Evolutionary conservation across 257 asterid species (phyloP).

Genomic region (Thymus quinquecostatus): DNA sequence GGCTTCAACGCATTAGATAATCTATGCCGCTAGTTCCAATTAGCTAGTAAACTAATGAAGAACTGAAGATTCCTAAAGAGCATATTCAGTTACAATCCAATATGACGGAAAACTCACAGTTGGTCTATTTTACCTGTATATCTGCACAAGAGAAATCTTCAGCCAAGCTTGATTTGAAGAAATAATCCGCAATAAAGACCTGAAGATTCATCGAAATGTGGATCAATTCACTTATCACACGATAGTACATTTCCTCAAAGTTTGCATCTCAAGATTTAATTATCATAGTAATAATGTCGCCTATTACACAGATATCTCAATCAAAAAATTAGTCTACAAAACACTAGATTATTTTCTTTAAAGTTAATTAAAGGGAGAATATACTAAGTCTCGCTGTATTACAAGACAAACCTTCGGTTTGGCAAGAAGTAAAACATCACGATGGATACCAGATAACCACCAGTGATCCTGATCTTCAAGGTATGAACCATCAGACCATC

Average conservation of each 20-base stretch:
- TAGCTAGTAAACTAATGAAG: conserved; percentile 14
- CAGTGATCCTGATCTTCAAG: conserved; percentile 99
- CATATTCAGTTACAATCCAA: conserved; percentile 9
- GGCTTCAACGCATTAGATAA: conserved; percentile 8
- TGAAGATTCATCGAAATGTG: conserved; percentile 45
- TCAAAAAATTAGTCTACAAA: conserved; percentile 7
- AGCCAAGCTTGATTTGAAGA: conserved; percentile 76
- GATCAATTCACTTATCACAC: conserved; percentile 20
- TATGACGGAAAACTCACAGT: conserved; percentile 10
- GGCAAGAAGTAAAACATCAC: conserved; percentile 85
- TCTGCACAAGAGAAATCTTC: conserved; percentile 83
- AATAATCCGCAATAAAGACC: conserved; percentile 90
- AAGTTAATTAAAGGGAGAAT: background rate
- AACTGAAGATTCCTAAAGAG: conserved; percentile 7
- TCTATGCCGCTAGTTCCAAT: conserved; percentile 11
- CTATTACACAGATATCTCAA: background rate
- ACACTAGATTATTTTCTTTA: background rate
- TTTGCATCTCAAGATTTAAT: background rate
- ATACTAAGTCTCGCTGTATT: background rate
- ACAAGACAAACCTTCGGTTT: conserved; percentile 80
- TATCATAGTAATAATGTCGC: conserved; percentile 3
- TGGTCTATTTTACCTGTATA: conserved; percentile 61
- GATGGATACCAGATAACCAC: conserved; percentile 99
- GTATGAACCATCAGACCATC: conserved; percentile 98
- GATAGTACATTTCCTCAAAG: background rate